Evolutionary conservation across 179 eudicot species (phyloP).

Genomic region (Silene vulgaris): DNA sequence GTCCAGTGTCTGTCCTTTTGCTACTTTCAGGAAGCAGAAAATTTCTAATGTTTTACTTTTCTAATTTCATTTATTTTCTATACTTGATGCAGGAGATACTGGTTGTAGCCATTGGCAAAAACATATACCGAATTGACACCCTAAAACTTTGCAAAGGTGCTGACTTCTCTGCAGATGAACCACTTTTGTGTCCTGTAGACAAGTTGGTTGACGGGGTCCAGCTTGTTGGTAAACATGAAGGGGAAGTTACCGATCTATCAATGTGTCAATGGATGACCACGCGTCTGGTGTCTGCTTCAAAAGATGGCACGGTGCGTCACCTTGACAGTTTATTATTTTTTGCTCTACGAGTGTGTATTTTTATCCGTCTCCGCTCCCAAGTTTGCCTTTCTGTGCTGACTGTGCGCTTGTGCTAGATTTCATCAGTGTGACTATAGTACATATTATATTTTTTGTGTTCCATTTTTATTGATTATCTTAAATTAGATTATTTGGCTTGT

Average conservation of each 20-base stretch:
- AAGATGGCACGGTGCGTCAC: slow-evolving; percentile 87
- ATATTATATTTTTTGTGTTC: too few species aligned
- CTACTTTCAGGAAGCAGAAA: not conserved
- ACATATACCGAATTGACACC: slow-evolving; percentile 71
- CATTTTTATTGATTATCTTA: too few species aligned
- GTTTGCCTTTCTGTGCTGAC: not conserved
- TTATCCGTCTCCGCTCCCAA: too few species aligned
- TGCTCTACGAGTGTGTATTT: not conserved
- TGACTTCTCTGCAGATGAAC: slow-evolving; percentile 70
- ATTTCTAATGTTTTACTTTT: not conserved
- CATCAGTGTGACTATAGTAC: too few species aligned
- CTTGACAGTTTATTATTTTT: slow-evolving; percentile 7
- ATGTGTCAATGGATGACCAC: slow-evolving; percentile 99
- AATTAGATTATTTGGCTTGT: not conserved
- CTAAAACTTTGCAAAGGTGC: slow-evolving; percentile 80
- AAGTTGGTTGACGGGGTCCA: slow-evolving; percentile 80
- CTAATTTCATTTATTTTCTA: not conserved
- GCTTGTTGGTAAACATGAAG: slow-evolving; percentile 89
- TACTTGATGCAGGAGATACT: slow-evolving; percentile 63
- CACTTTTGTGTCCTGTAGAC: slow-evolving; percentile 67
- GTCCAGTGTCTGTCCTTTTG: not conserved
- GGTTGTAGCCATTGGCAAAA: slow-evolving; percentile 78
- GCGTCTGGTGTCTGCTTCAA: slow-evolving; percentile 89
- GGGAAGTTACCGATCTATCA: slow-evolving; percentile 91
- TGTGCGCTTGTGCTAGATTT: not conserved